Conservation (phyloP, 768 basidiomycete genomes). For the Russula foetens region DNA sequence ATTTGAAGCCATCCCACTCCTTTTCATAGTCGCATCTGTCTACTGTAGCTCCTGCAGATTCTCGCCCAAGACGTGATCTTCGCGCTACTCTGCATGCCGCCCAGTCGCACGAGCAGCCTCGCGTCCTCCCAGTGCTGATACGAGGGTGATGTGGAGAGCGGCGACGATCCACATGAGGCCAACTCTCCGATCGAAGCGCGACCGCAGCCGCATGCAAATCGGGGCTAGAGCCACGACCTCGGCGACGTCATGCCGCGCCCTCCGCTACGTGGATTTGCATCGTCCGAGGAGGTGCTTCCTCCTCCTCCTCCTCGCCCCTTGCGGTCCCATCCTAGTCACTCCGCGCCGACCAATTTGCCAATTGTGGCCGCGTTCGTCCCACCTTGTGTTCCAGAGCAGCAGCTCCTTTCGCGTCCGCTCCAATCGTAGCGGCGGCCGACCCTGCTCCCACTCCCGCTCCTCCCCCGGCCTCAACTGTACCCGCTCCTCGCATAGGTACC, state of each 20-base stretch:
- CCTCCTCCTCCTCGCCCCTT: neutral
- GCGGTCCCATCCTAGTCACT: no score
- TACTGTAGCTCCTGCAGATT: conserved; percentile 56
- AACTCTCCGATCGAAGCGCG: conserved; percentile 19
- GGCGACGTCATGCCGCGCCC: no score
- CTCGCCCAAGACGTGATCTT: conserved; percentile 65
- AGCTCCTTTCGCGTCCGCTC: neutral
- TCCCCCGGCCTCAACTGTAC: no score
- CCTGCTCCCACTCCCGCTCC: no score
- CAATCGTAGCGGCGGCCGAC: neutral
- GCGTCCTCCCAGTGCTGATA: conserved; percentile 28
- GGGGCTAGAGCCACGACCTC: no score
- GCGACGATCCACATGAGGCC: conserved; percentile 23
- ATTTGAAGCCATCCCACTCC: no score
- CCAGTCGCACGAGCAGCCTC: conserved; percentile 29
- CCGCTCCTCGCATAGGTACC: neutral
- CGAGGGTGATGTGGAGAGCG: conserved; percentile 31
- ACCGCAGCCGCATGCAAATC: no score
- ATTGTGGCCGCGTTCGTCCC: conserved; percentile 6
- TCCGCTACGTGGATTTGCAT: conserved; percentile 16
- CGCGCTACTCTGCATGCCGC: conserved; percentile 48
- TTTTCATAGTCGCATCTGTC: no score
- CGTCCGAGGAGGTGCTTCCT: conserved; percentile 8
- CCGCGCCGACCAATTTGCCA: conserved; percentile 4
- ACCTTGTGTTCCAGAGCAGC: no score